Conservation (phyloP, 2,329 filamentous ascomycete genomes). For the Sclerotinia nivalis region DNA sequence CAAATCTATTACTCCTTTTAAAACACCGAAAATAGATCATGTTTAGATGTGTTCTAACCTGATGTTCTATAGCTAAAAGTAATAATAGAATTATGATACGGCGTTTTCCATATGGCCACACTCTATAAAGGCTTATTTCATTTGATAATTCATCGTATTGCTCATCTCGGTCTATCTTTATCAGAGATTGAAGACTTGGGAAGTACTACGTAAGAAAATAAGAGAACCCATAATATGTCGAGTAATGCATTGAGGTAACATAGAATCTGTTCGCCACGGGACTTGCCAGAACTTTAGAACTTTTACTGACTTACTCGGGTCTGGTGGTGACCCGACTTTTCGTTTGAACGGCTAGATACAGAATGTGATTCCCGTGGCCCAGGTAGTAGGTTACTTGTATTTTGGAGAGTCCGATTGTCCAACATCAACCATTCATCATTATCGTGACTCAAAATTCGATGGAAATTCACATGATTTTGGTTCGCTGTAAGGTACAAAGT, state of each 20-base stretch:
- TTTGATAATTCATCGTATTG: conserved; percentile 14
- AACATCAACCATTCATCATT: not conserved
- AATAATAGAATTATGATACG: not conserved
- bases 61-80: not conserved
- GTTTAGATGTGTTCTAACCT: conserved; percentile 4
- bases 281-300: conserved; percentile 16
- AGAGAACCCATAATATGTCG: not conserved
- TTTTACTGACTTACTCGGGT: conserved; percentile 6
- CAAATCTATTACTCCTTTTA: not conserved
- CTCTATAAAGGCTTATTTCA: not conserved
- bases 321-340: conserved; percentile 22
- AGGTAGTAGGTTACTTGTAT: conserved; percentile 23
- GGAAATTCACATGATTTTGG: conserved; percentile 15
- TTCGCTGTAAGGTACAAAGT: conserved; percentile 29
- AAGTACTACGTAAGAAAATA: not conserved
- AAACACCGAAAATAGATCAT: conserved; percentile 13
- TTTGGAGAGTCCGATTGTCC: conserved; percentile 19
- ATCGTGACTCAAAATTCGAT: not conserved
- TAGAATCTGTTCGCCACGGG: conserved; percentile 16
- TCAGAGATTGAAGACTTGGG: conserved; percentile 22
- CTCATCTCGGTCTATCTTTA: conserved; percentile 10
- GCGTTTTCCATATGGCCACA: not conserved
- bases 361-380: conserved; percentile 18
- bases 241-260: conserved; percentile 18
- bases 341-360: conserved; percentile 21